These are phyloP conservation scores for Bullera alba DNA, from an alignment of 768 basidiomycete species.

Conservation along the genomic window DNA sequence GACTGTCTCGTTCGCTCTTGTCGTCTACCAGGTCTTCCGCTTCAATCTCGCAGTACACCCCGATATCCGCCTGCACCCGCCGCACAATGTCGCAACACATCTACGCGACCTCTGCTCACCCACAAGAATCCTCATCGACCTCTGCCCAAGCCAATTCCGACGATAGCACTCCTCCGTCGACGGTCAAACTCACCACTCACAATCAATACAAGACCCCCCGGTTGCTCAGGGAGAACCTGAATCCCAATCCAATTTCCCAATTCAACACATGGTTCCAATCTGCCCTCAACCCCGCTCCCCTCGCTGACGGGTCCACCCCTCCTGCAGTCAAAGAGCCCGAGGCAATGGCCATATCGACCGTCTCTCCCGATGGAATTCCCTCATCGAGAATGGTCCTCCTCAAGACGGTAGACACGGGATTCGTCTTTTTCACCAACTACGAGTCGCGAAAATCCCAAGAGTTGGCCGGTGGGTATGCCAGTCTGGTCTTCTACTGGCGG, in stretches of 20 bases:
- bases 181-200: slow-evolving; percentile 58
- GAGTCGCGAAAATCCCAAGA: slow-evolving; percentile 84
- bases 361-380: slow-evolving; percentile 57
- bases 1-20: not conserved
- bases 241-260: slow-evolving; percentile 67
- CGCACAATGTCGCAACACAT: not conserved
- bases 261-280: slow-evolving; percentile 77
- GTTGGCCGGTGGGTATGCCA: slow-evolving; percentile 63
- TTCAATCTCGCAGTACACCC: too few species aligned
- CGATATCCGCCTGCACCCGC: too few species aligned
- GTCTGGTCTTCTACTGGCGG: slow-evolving; percentile 84
- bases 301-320: not conserved
- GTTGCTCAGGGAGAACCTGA: slow-evolving; percentile 58
- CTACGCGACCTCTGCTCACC: not conserved
- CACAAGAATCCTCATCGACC: not conserved
- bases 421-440: slow-evolving; percentile 97
- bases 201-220: slow-evolving; percentile 68
- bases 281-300: slow-evolving; percentile 45
- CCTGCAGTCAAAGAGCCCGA: slow-evolving; percentile 72
- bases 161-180: not conserved
- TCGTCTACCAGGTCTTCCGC: not conserved
- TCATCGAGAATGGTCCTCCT: slow-evolving; percentile 84
- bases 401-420: slow-evolving; percentile 82
- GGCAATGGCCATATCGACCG: slow-evolving; percentile 67
- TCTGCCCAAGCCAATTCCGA: not conserved